These are phyloP conservation scores for Leptomonas pyrrhocoris DNA, from an alignment of 208 protist species.

Conservation along the genomic window DNA sequence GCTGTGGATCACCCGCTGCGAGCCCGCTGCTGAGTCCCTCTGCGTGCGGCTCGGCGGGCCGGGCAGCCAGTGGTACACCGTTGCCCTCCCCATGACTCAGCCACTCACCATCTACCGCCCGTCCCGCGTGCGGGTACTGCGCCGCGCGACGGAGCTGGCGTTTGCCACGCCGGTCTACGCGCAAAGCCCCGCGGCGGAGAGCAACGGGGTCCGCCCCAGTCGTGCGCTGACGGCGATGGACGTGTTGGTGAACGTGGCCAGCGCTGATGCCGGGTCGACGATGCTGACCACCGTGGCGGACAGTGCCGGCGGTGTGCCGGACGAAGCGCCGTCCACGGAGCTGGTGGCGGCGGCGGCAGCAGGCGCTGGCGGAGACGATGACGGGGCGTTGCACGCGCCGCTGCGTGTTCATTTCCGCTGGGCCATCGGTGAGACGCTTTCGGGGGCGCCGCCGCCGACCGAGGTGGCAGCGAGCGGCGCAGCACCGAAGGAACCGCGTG, in stretches of 20 bases:
- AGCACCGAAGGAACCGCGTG: neutral
- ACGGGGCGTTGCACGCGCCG: neutral
- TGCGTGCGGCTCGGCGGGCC: conserved; percentile 65
- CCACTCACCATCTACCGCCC: conserved; percentile 35
- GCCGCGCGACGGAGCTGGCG: conserved; percentile 43
- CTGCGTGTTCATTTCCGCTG: conserved; percentile 36
- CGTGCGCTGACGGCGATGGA: conserved; percentile 29
- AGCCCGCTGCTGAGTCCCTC: conserved; percentile 23
- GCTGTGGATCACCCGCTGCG: conserved; percentile 36
- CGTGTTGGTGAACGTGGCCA: conserved; percentile 21
- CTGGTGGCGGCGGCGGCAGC: conserved; percentile 4
- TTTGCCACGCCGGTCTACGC: conserved; percentile 32
- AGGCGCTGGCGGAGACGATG: neutral
- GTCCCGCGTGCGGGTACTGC: conserved; percentile 12
- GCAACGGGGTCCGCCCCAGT: conserved; percentile 13
- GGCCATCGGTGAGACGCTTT: conserved; percentile 25
- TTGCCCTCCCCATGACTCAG: conserved; percentile 46
- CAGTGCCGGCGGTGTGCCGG: neutral
- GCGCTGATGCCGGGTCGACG: conserved; percentile 19
- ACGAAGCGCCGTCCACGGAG: neutral
- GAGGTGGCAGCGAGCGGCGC: neutral
- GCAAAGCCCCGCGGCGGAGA: conserved; percentile 20
- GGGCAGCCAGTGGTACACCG: conserved; percentile 44
- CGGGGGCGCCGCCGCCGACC: neutral
- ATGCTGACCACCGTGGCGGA: neutral